These are phyloP conservation scores for Dimocarpus longan DNA, from an alignment of 345 rosid genomes.

Conservation along the genomic window DNA sequence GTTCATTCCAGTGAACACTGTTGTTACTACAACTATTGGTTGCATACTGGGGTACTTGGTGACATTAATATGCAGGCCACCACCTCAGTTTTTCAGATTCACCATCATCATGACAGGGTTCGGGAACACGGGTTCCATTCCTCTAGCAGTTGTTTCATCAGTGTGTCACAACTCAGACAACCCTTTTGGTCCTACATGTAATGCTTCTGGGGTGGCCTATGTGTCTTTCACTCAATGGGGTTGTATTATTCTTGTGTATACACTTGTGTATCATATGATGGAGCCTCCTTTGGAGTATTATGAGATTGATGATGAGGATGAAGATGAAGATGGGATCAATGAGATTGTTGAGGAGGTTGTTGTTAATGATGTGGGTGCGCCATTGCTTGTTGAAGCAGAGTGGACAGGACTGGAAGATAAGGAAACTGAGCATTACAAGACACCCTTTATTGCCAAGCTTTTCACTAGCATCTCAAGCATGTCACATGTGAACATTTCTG, in stretches of 20 bases:
- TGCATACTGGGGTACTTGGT: slow-evolving; percentile 36
- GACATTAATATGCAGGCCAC: slow-evolving; percentile 39
- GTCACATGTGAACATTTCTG: slow-evolving; percentile 13
- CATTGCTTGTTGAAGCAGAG: slow-evolving; percentile 47
- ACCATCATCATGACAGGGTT: slow-evolving; percentile 45
- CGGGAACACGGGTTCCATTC: slow-evolving; percentile 46
- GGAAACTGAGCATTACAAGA: slow-evolving; percentile 35
- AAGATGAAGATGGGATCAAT: neutral
- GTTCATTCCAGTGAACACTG: slow-evolving; percentile 45
- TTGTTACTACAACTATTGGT: slow-evolving; percentile 39
- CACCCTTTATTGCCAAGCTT: slow-evolving; percentile 38
- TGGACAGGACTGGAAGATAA: slow-evolving; percentile 38
- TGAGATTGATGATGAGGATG: slow-evolving; percentile 25
- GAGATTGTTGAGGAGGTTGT: slow-evolving; percentile 22
- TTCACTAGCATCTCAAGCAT: slow-evolving; percentile 24
- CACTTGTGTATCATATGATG: slow-evolving; percentile 56
- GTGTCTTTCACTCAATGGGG: slow-evolving; percentile 50
- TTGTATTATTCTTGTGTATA: slow-evolving; percentile 41
- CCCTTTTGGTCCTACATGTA: slow-evolving; percentile 34
- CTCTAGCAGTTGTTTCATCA: slow-evolving; percentile 35
- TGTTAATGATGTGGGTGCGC: slow-evolving; percentile 19
- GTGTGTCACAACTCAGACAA: slow-evolving; percentile 29
- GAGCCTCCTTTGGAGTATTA: slow-evolving; percentile 41
- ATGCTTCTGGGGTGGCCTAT: slow-evolving; percentile 40
- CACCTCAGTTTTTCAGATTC: slow-evolving; percentile 39